Conservation (phyloP, 2,329 filamentous ascomycete genomes). For the Talaromyces sp. region DNA sequence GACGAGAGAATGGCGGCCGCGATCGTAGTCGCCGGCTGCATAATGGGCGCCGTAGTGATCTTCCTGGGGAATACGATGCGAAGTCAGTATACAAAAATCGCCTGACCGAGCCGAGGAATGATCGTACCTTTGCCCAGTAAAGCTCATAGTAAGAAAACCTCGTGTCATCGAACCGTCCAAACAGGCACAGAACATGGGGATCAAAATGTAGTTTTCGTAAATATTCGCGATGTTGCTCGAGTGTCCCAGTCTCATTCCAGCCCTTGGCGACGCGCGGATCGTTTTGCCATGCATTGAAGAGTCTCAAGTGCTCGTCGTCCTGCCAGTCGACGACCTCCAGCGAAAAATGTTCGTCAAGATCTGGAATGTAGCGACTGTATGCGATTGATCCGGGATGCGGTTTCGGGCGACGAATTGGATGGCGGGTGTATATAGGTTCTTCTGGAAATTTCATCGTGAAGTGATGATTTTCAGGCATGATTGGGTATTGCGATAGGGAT, state of each 20-base stretch:
- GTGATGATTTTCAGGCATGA: constrained; percentile 19
- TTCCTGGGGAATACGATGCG: constrained; percentile 40
- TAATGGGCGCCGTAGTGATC: constrained; percentile 60
- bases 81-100: background rate
- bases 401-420: constrained; percentile 17
- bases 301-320: constrained; percentile 16
- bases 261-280: constrained; percentile 20
- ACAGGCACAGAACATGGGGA: constrained; percentile 17
- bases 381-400: constrained; percentile 17
- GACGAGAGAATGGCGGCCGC: constrained; percentile 52
- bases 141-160: constrained; percentile 15
- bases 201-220: constrained; percentile 18
- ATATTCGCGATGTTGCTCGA: constrained; percentile 20
- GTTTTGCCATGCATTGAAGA: constrained; percentile 21
- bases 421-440: constrained; percentile 15
- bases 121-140: constrained; percentile 19
- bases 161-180: constrained; percentile 17
- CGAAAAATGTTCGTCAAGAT: constrained; percentile 19
- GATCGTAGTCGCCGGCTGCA: constrained; percentile 54
- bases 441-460: constrained; percentile 20
- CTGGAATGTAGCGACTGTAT: constrained; percentile 20
- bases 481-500: constrained; percentile 10
- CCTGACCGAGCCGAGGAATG: background rate
- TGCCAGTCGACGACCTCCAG: constrained; percentile 17
- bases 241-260: constrained; percentile 20